Evolutionary conservation across 345 rosid genomes (phyloP), one percentile per base, ranked within the genome.

Genomic region (Atalantia buxifolia): DNA sequence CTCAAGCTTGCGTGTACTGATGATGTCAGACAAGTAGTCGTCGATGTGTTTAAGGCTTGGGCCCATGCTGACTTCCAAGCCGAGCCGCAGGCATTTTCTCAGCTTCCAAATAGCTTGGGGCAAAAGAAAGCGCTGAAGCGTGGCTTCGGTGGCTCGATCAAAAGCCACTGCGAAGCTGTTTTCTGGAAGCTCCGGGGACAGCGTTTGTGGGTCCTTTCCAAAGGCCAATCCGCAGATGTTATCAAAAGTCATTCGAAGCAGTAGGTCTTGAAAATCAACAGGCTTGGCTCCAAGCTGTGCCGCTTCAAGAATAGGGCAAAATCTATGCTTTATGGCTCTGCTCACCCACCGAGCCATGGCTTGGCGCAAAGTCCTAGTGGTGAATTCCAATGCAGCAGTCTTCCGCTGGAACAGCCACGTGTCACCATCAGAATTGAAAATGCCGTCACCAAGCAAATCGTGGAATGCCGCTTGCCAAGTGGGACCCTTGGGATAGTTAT

Each of bases 331-430:
- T 67, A 91, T 92, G 38, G 93, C 91, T 70, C 92, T 89, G 83
- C 85, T 89, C 27, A 91, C 93, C 94, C 97, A 91, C 24, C 94
- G 86, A 67, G 87, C 89, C 94, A 89, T 91, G 81, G 95, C 97
- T 84, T 91, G 93, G 48, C 94, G 93, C 25, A 91, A 83, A 40
- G 93, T 90, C 85, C 92, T 81, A 38, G 97, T 91, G 82, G 95
- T 91, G 72, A 90, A 91, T 62, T 91, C 97, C 60, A 92, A 75
- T n/a, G 97, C 97, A n/a, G 95, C 95, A 2, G 97, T 91, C 84
- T 86, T 92, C 12, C 97, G 90, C 75, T 92, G 97, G 76, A 88
- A 92, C 36, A 84, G 77, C 97, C 95, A 92, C 76, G 90, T 91
- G 80, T 91, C 90, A 1, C 97, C 97, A 60, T 92, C 97, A 0